These are phyloP conservation scores for Sporothrix globosa DNA, from an alignment of 2,329 filamentous ascomycete genomes.

Conservation along the genomic window DNA sequence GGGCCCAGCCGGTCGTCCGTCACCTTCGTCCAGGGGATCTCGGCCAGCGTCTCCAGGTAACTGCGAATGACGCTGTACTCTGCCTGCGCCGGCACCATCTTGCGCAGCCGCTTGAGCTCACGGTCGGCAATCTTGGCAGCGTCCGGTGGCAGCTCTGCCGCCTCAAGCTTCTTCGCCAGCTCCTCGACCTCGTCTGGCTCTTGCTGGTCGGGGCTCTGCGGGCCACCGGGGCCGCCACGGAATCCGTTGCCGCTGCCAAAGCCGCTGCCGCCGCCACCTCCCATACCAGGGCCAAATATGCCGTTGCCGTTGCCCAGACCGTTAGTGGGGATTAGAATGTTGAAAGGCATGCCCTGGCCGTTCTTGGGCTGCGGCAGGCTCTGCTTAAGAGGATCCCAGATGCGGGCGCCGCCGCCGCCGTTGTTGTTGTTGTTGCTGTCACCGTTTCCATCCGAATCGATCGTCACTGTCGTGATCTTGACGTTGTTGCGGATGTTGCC, in stretches of 20 bases:
- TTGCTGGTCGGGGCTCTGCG: constrained; percentile 49
- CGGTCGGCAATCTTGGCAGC: constrained; percentile 88
- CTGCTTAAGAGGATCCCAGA: constrained; percentile 41
- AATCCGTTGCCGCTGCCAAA: constrained; percentile 44
- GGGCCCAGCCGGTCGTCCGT: constrained; percentile 85
- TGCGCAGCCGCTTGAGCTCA: constrained; percentile 83
- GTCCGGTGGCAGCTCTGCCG: constrained; percentile 78
- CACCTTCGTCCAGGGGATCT: constrained; percentile 86
- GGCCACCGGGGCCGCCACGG: constrained; percentile 34
- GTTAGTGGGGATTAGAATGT: constrained; percentile 34
- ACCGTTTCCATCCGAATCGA: constrained; percentile 60
- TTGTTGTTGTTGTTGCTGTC: constrained; percentile 49
- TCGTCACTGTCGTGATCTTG: constrained; percentile 77
- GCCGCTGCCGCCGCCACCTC: constrained; percentile 44
- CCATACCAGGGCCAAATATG: constrained; percentile 41
- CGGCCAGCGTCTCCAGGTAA: constrained; percentile 89
- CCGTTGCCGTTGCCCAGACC: constrained; percentile 37
- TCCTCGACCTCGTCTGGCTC: constrained; percentile 90
- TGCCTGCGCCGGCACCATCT: constrained; percentile 95
- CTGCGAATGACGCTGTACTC: constrained; percentile 93
- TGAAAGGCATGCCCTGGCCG: constrained; percentile 27
- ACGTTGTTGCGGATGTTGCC: constrained; percentile 83
- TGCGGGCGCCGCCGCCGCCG: constrained; percentile 47
- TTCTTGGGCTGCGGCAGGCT: constrained; percentile 35
- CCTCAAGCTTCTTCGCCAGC: constrained; percentile 82